phyloP scores from a whole-genome alignment of 1,284 basidiomycete species.

The Ceratobasidium papillatum region DNA sequence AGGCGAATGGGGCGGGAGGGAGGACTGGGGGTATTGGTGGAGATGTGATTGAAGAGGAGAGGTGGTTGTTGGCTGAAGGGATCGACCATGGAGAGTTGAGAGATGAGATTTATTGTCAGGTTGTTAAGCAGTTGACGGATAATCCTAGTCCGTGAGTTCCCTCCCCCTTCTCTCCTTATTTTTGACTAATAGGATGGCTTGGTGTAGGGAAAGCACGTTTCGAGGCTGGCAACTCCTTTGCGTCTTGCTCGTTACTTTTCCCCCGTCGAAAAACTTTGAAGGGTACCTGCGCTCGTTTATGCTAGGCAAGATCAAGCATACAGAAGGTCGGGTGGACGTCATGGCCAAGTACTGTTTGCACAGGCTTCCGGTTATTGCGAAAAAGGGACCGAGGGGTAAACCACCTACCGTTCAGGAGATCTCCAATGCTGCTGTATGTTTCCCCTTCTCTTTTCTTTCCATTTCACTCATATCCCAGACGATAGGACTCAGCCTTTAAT shows the following conservation, averaged over 20 bases:
- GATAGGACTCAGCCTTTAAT: conserved; percentile 87
- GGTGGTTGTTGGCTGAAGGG: conserved; percentile 84
- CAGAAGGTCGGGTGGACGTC: conserved; percentile 79
- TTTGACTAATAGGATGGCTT: background rate
- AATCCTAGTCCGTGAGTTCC: conserved; percentile 77
- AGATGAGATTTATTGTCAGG: conserved; percentile 91
- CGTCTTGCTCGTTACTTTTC: conserved; percentile 85
- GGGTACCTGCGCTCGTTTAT: conserved; percentile 81
- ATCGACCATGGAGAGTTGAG: conserved; percentile 80
- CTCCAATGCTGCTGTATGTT: conserved; percentile 79
- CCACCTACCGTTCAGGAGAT: conserved; percentile 83
- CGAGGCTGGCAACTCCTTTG: conserved; percentile 92
- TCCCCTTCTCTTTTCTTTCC: background rate
- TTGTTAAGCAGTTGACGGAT: conserved; percentile 87
- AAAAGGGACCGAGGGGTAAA: conserved; percentile 85
- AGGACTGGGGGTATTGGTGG: conserved; percentile 47
- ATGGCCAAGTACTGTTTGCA: conserved; percentile 89
- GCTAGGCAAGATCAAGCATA: conserved; percentile 68
- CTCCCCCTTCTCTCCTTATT: background rate
- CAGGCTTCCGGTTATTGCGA: conserved; percentile 73
- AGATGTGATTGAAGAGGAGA: conserved; percentile 78
- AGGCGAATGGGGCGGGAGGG: conserved; percentile 55
- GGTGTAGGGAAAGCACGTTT: conserved; percentile 76
- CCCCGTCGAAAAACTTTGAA: conserved; percentile 90
- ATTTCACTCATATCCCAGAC: conserved; percentile 25